Evolutionary conservation across 116 monocot species (phyloP).

Genomic region (Dioscorea cayenensis): DNA sequence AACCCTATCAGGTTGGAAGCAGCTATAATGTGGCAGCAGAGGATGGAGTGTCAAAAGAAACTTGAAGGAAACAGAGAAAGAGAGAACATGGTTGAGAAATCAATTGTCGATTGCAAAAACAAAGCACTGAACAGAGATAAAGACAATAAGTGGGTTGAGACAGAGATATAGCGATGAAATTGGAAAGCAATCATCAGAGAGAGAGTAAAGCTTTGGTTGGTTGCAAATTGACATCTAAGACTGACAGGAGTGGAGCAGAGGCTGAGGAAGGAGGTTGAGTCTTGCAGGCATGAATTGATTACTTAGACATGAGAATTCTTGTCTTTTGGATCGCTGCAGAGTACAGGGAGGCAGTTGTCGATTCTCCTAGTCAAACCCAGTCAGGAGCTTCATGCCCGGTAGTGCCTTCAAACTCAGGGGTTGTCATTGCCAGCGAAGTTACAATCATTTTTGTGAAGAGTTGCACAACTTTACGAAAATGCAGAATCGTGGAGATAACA

Average conservation of each 20-base stretch:
- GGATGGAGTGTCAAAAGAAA: slow-evolving; percentile 36
- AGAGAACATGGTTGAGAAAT: slow-evolving; percentile 59
- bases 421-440: no score
- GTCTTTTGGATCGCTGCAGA: slow-evolving; percentile 47
- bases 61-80: slow-evolving; percentile 47
- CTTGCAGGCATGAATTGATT: slow-evolving; percentile 42
- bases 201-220: slow-evolving; percentile 20
- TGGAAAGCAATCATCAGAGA: slow-evolving; percentile 26
- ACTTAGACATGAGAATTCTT: slow-evolving; percentile 54
- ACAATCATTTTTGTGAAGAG: slow-evolving; percentile 35
- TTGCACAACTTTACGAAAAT: slow-evolving; percentile 29
- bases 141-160: slow-evolving; percentile 66
- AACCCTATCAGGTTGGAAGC: slow-evolving; percentile 32
- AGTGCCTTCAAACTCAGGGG: slow-evolving; percentile 47
- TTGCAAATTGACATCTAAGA: slow-evolving; percentile 67
- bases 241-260: slow-evolving; percentile 67
- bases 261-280: slow-evolving; percentile 64
- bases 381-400: slow-evolving; percentile 46
- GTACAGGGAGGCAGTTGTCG: slow-evolving; percentile 20
- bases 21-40: slow-evolving; percentile 28
- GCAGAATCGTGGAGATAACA: slow-evolving; percentile 14
- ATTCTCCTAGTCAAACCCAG: slow-evolving; percentile 38
- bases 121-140: slow-evolving; percentile 74
- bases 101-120: slow-evolving; percentile 45
- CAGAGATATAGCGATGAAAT: slow-evolving; percentile 37